Percentiles rank a stretch among this genome's conserved stretches.
Conservation (phyloP, 805 yeast species). For the Schwanniomyces occidentalis region DNA sequence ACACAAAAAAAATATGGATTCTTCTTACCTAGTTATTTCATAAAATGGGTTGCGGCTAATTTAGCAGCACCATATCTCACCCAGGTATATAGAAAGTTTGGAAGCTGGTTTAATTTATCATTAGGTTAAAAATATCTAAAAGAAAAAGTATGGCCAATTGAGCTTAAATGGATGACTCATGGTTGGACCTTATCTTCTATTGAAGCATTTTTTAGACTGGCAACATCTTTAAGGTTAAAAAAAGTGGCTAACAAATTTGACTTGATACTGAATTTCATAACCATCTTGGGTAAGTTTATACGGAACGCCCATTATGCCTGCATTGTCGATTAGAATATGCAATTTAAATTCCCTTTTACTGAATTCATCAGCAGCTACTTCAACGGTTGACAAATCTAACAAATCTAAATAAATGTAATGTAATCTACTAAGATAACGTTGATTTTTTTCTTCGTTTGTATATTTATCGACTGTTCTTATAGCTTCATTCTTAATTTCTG, state of each 20-base stretch:
- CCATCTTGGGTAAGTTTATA: constrained; percentile 35
- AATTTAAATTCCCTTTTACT: constrained; percentile 23
- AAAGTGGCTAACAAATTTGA: constrained; percentile 34
- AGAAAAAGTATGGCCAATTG: constrained; percentile 32
- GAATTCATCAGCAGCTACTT: constrained; percentile 26
- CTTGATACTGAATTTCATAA: constrained; percentile 43
- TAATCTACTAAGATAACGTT: constrained; percentile 49
- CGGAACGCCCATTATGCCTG: constrained; percentile 44
- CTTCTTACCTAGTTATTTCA: constrained; percentile 23
- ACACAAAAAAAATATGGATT: constrained; percentile 32
- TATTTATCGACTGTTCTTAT: constrained; percentile 14
- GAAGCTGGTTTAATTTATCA: constrained; percentile 22
- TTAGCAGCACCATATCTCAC: constrained; percentile 39
- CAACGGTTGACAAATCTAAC: constrained; percentile 32
- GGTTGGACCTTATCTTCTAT: constrained; percentile 19
- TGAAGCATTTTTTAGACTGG: constrained; percentile 24
- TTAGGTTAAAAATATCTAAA: constrained; percentile 24
- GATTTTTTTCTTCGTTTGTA: constrained; percentile 10
- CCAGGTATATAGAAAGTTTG: constrained; percentile 27
- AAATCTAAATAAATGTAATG: constrained; percentile 57
- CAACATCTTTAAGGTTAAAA: constrained; percentile 30
- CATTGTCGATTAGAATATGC: constrained; percentile 39
- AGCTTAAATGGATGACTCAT: constrained; percentile 31
- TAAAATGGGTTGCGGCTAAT: constrained; percentile 31
- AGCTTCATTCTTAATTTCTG: constrained; percentile 34